Conservation (phyloP, 2,329 filamentous ascomycete genomes). For the Cladophialophora yegresii region DNA sequence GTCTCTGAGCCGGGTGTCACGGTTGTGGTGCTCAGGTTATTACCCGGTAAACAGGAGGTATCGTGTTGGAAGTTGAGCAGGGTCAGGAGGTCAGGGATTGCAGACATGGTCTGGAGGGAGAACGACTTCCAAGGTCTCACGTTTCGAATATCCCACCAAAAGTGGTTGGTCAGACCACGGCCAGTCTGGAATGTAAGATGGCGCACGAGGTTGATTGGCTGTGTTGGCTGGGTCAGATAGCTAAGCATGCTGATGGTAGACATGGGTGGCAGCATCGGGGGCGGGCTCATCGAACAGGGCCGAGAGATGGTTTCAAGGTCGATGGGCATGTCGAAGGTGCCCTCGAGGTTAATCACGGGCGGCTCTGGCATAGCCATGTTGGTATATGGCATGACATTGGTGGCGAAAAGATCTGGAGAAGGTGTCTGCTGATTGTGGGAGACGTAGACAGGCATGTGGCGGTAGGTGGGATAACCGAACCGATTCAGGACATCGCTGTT, state of each 20-base stretch:
- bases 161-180: conserved; percentile 73
- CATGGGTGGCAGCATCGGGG: conserved; percentile 40
- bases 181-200: conserved; percentile 69
- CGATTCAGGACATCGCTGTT: conserved; percentile 67
- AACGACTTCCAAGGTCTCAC: conserved; percentile 81
- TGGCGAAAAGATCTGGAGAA: conserved; percentile 39
- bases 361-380: conserved; percentile 37
- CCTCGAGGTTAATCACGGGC: conserved; percentile 47
- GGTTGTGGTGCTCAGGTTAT: conserved; percentile 48
- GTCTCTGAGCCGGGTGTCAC: conserved; percentile 76
- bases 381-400: conserved; percentile 34
- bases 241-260: conserved; percentile 69
- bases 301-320: conserved; percentile 39
- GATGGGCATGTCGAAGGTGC: conserved; percentile 35
- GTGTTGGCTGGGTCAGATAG: conserved; percentile 78
- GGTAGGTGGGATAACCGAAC: conserved; percentile 83
- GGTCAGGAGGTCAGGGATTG: conserved; percentile 69
- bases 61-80: conserved; percentile 72
- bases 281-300: conserved; percentile 49
- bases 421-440: conserved; percentile 47
- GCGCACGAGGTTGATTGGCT: conserved; percentile 77
- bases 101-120: conserved; percentile 68
- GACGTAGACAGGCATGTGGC: conserved; percentile 66
- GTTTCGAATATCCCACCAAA: conserved; percentile 95
- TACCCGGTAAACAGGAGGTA: conserved; percentile 59